These are phyloP conservation scores for Pinus tabuliformis DNA, from an alignment of 75 land plant genomes.

Conservation along the genomic window DNA sequence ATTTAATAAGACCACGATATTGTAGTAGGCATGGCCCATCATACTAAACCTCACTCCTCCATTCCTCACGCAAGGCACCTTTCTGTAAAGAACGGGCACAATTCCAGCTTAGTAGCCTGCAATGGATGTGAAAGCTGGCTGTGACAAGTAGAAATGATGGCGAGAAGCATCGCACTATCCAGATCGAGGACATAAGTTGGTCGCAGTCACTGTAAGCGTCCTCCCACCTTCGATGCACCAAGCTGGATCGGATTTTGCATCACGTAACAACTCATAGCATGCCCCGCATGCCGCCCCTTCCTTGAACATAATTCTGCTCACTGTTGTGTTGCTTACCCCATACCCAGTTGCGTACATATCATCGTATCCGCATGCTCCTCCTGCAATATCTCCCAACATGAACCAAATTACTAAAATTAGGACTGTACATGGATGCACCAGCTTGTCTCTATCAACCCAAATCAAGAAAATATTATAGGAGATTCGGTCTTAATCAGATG, in stretches of 20 bases:
- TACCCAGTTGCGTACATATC: slow-evolving; percentile 23
- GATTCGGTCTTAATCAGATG: too few species aligned
- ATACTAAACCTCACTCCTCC: slow-evolving; percentile 80
- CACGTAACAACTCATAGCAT: slow-evolving; percentile 28
- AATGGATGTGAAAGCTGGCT: not conserved
- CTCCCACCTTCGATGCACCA: slow-evolving; percentile 6
- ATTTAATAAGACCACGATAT: slow-evolving; percentile 72
- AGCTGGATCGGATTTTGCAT: not conserved
- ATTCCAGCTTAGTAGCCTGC: slow-evolving; percentile 8
- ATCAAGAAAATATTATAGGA: too few species aligned
- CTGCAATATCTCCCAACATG: not conserved
- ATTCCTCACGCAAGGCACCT: slow-evolving; percentile 59
- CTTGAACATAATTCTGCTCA: slow-evolving; percentile 28
- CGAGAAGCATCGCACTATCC: slow-evolving; percentile 24
- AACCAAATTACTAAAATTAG: too few species aligned
- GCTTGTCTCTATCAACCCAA: too few species aligned
- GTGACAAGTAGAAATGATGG: slow-evolving; percentile 33
- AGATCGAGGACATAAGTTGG: slow-evolving; percentile 24
- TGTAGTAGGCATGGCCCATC: slow-evolving; percentile 75
- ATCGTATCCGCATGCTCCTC: slow-evolving; percentile 46
- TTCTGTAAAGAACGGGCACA: slow-evolving; percentile 22
- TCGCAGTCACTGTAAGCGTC: slow-evolving; percentile 13
- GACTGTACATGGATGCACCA: too few species aligned
- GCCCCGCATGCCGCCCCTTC: slow-evolving; percentile 30
- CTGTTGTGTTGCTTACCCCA: slow-evolving; percentile 19